Percentiles rank a stretch among this genome's conserved stretches.
Conservation (phyloP, 192 early-diverging fungal genomes). For the Coemansia sp. region DNA sequence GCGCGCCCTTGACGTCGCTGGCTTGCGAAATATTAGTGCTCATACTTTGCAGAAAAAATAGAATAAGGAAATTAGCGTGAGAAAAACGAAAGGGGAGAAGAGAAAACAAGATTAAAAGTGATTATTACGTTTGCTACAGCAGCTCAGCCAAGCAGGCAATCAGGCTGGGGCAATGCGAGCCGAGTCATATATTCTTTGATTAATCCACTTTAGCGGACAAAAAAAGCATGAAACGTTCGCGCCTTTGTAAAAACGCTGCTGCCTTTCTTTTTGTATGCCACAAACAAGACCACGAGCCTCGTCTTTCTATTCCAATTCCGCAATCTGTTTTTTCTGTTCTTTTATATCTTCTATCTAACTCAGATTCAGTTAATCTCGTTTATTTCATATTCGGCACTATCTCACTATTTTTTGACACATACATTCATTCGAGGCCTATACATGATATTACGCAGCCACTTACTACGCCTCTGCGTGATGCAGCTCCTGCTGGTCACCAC, state of each 20-base stretch:
- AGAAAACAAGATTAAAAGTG: too few relatives aligned
- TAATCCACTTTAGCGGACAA: too few relatives aligned
- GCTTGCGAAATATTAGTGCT: slow-evolving; percentile 1
- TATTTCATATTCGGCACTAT: background rate
- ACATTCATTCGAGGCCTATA: background rate
- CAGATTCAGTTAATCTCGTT: too few relatives aligned
- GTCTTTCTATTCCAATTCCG: background rate
- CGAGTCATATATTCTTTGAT: too few relatives aligned
- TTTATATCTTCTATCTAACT: background rate
- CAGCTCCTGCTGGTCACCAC: slow-evolving; percentile 7
- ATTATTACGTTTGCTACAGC: too few relatives aligned
- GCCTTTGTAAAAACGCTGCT: background rate
- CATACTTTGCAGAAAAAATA: background rate
- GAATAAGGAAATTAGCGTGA: too few relatives aligned
- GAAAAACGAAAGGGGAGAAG: too few relatives aligned
- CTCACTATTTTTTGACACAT: background rate
- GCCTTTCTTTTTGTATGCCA: background rate
- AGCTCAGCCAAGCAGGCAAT: too few relatives aligned
- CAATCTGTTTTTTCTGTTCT: background rate
- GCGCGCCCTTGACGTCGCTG: background rate
- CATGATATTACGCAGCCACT: background rate
- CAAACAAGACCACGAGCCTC: background rate
- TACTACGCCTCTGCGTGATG: background rate
- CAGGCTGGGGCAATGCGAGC: too few relatives aligned
- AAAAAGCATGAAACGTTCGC: too few relatives aligned